phyloP scores from a whole-genome alignment of 352 stramenopile genomes.

The Globisporangium carolinianum region DNA sequence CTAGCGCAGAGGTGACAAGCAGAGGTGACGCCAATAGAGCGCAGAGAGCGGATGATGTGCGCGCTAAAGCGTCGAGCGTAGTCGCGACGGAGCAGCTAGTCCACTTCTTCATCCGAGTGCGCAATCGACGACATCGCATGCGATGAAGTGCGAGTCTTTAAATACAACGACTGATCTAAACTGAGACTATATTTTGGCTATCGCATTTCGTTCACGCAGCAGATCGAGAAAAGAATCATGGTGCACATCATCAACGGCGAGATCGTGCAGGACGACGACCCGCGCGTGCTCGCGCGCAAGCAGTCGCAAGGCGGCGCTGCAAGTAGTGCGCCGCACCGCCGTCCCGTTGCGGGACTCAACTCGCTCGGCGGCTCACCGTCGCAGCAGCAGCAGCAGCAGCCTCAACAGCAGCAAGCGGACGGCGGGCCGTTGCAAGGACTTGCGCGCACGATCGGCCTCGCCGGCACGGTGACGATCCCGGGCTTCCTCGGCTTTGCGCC shows the following conservation, averaged over 20 bases:
- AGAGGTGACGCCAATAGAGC: too few species aligned
- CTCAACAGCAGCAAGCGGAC: constrained; percentile 2
- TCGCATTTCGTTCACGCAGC: too few species aligned
- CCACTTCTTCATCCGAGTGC: too few species aligned
- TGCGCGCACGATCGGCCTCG: constrained; percentile 43
- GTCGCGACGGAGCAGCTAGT: too few species aligned
- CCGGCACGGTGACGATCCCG: constrained; percentile 57
- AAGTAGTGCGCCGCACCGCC: background rate
- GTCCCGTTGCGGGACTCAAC: constrained; percentile 17
- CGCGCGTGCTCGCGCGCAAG: constrained; percentile 37
- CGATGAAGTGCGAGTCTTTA: too few species aligned
- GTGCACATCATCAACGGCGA: constrained; percentile 88
- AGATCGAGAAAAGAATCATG: constrained; percentile 22
- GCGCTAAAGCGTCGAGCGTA: too few species aligned
- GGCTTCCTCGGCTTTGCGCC: constrained; percentile 46
- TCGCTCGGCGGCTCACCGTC: constrained; percentile 10
- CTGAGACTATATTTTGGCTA: too few species aligned
- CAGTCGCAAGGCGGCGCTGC: constrained; percentile 1
- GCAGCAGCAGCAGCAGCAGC: constrained; percentile 3
- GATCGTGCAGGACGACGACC: constrained; percentile 81
- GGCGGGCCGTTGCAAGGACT: constrained; percentile 30
- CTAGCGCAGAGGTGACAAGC: too few species aligned
- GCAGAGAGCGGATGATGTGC: too few species aligned
- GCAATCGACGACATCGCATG: too few species aligned
- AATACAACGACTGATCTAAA: too few species aligned